Evolutionary conservation across 495 filamentous ascomycete genomes (phyloP), one percentile per base, ranked within the genome.

Genomic region (Stereocaulon alpinum): DNA sequence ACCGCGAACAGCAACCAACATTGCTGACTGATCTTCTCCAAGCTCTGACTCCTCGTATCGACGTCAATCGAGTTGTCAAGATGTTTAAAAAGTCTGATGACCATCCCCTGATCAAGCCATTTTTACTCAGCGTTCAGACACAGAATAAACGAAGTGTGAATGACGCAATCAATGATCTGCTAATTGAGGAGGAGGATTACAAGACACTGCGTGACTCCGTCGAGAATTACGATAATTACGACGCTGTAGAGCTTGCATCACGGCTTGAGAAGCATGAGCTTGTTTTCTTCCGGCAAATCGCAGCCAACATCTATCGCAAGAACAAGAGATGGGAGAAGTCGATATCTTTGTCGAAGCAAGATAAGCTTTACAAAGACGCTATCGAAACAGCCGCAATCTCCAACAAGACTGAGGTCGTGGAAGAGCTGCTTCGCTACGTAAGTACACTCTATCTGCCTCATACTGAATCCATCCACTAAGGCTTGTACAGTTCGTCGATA

Each of bases 291-390:
- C 84, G 94, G 64, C 94, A 99, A 75, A 94, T 97, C 66, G 92
- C 94, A 11, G 89, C 94, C 64, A 94, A 81, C 77, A 97, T 99
- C 75, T 99, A 97, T 77, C 89, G 94, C 63, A 97, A 97, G 81
- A 96, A 96, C 78, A 97, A 96, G 85, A 84, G 94, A 60, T 99
- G 94, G 94, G 90, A 95, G 72, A 96, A 97, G 78, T 96, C 93
- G n/a, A 97, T 99, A 72, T 84, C 88, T 52, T 77, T 99, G 49
- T 96, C 90, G 12, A 99, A 99, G 81, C 94, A 97, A 71, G 94
- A 99, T 77, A 97, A 95, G 82, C 78, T 99, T 40, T 99, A 91
- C 84, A 96, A 96, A 80, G 94, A 99, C 79, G 94, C 94, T 30
- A 97, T 99, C 64, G 94, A 99, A 79, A 99, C 94, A 29, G 82